phyloP scores from a whole-genome alignment of 768 basidiomycete genomes.

The Multifurca ochricompacta region DNA sequence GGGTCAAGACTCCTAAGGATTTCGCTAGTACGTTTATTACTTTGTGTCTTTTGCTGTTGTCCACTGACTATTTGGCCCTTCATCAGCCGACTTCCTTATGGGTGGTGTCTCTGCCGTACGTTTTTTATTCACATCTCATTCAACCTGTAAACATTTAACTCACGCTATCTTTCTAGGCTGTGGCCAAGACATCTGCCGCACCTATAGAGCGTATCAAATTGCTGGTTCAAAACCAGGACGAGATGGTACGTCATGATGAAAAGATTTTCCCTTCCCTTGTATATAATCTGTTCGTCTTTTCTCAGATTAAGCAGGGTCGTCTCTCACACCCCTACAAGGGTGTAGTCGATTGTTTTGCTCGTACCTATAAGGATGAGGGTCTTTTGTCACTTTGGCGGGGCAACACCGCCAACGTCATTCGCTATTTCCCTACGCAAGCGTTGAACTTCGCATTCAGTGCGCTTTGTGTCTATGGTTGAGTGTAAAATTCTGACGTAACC shows the following conservation, averaged over 20 bases:
- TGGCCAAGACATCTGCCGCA: constrained; percentile 97
- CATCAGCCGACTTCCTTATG: constrained; percentile 86
- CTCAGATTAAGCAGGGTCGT: constrained; percentile 98
- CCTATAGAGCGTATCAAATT: constrained; percentile 99
- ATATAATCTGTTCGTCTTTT: not conserved
- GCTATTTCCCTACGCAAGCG: constrained; percentile 99
- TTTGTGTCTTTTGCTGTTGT: constrained; percentile 8
- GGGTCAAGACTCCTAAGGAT: constrained; percentile 84
- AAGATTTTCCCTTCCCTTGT: not conserved
- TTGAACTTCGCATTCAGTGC: constrained; percentile 99
- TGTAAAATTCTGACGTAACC: constrained; percentile 18
- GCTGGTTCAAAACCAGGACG: constrained; percentile 98
- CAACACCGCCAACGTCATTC: constrained; percentile 99
- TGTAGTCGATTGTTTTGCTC: constrained; percentile 80
- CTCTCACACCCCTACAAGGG: constrained; percentile 96
- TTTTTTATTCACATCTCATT: constrained; percentile 17
- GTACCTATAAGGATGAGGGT: constrained; percentile 95
- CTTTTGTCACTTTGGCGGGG: constrained; percentile 95
- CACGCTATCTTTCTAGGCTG: constrained; percentile 50
- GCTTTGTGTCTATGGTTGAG: constrained; percentile 29
- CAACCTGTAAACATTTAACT: not conserved
- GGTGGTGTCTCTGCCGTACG: constrained; percentile 88
- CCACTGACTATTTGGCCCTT: constrained; percentile 29
- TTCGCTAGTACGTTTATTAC: constrained; percentile 61
- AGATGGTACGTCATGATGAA: constrained; percentile 66